Evolutionary conservation across 148 eudicot genomes (phyloP).

Genomic region (Silene latifolia): DNA sequence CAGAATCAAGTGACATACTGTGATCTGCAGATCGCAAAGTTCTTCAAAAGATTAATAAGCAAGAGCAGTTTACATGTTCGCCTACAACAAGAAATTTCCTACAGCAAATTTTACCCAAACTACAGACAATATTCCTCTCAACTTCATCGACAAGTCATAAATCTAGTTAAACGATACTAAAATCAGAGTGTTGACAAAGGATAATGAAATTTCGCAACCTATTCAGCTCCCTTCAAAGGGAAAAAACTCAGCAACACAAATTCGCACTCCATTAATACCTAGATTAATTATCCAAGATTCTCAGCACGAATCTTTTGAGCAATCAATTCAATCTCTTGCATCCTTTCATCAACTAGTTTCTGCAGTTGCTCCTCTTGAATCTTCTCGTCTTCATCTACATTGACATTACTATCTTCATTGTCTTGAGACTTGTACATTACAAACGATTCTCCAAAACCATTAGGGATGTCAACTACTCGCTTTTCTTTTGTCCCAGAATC

Average conservation of each 20-base stretch:
- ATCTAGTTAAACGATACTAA: neutral
- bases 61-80: neutral
- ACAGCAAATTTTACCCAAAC: neutral
- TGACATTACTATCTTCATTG: slow-evolving; percentile 37
- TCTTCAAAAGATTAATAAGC: neutral
- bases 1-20: neutral
- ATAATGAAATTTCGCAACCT: neutral
- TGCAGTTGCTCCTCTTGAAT: slow-evolving; percentile 61
- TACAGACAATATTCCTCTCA: neutral
- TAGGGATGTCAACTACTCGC: slow-evolving; percentile 56
- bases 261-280: neutral
- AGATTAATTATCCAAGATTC: slow-evolving; percentile 1
- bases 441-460: slow-evolving; percentile 63
- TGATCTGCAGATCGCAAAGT: no score
- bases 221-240: neutral
- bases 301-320: slow-evolving; percentile 52
- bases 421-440: slow-evolving; percentile 63
- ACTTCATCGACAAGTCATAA: neutral
- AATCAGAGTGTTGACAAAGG: neutral
- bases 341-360: slow-evolving; percentile 65
- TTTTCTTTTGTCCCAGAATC: slow-evolving; percentile 64
- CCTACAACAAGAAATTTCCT: neutral
- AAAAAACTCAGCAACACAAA: neutral
- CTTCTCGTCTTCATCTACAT: slow-evolving; percentile 47
- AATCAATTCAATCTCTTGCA: slow-evolving; percentile 44